phyloP scores from a whole-genome alignment of 345 rosid species.

The Salix udensis region DNA sequence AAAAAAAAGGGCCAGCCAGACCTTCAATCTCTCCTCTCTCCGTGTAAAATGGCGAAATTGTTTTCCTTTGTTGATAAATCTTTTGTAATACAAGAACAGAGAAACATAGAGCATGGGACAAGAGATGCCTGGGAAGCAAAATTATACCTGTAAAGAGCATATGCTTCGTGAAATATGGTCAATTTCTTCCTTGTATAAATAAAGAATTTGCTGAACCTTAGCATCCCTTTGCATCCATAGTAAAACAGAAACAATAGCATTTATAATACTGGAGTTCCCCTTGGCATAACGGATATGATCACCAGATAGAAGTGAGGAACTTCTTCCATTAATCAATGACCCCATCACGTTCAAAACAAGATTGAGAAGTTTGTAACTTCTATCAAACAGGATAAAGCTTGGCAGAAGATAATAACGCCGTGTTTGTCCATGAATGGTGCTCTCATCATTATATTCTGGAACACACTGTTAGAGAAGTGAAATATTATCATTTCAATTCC shows the following conservation, averaged over 20 bases:
- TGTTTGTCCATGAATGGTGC: conserved; percentile 18
- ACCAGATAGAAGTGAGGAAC: conserved; percentile 17
- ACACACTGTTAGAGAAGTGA: conserved; percentile 41
- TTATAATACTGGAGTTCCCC: conserved; percentile 32
- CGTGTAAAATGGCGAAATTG: too few species aligned
- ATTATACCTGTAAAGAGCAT: conserved; percentile 51
- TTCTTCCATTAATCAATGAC: conserved; percentile 34
- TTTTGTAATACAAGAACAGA: background rate
- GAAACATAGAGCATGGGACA: background rate
- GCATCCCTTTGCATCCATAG: conserved; percentile 49
- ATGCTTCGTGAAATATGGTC: conserved; percentile 37
- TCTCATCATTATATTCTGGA: conserved; percentile 41
- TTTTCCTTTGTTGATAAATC: background rate
- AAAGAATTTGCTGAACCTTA: conserved; percentile 41
- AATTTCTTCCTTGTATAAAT: conserved; percentile 44
- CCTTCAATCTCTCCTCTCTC: background rate
- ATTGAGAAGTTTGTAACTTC: conserved; percentile 46
- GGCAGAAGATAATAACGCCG: conserved; percentile 52
- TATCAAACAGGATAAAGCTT: conserved; percentile 58
- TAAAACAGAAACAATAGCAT: conserved; percentile 47
- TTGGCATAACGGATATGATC: conserved; percentile 19
- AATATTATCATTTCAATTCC: background rate
- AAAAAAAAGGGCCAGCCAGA: background rate
- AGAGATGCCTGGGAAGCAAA: background rate
- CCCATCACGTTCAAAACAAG: conserved; percentile 44